phyloP scores from a whole-genome alignment of 768 basidiomycete species.

The Phlegmacium glaucopus region DNA sequence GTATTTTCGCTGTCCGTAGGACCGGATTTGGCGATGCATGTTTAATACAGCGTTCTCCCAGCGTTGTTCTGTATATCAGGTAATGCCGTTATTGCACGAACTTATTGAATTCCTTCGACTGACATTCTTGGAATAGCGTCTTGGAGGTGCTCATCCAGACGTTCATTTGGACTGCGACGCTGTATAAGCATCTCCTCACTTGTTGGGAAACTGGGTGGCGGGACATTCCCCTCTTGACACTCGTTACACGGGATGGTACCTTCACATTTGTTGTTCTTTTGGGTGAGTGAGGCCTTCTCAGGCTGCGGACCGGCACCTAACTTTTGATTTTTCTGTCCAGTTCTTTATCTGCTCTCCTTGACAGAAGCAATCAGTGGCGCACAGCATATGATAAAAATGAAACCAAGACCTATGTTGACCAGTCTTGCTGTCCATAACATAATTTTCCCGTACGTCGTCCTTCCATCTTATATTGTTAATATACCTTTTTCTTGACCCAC shows the following conservation, averaged over 20 bases:
- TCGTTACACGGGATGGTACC: conserved; percentile 13
- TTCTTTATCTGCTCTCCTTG: conserved; percentile 3
- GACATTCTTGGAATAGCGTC: background rate
- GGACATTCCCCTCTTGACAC: conserved; percentile 11
- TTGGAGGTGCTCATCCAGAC: conserved; percentile 8
- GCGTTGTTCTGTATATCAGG: conserved; percentile 5
- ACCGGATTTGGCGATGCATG: background rate
- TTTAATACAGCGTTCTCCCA: background rate
- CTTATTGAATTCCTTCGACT: background rate
- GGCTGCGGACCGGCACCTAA: background rate
- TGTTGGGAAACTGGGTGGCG: conserved; percentile 11
- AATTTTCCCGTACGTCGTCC: conserved; percentile 9
- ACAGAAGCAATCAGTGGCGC: background rate
- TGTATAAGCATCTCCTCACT: conserved; percentile 10
- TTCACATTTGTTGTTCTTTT: conserved; percentile 8
- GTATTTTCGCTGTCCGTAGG: background rate
- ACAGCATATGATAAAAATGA: background rate
- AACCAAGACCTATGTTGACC: too few species aligned
- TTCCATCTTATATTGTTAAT: background rate
- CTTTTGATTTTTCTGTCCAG: conserved; percentile 4
- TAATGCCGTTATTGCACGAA: background rate
- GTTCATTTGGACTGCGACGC: conserved; percentile 6
- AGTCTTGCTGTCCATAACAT: conserved; percentile 1
- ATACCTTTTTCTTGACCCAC: background rate
- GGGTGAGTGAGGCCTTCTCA: conserved; percentile 2